Evolutionary conservation across 2,329 filamentous ascomycete genomes (phyloP), one percentile per base, ranked within the genome.

Genomic region (Epichloe sp.): DNA sequence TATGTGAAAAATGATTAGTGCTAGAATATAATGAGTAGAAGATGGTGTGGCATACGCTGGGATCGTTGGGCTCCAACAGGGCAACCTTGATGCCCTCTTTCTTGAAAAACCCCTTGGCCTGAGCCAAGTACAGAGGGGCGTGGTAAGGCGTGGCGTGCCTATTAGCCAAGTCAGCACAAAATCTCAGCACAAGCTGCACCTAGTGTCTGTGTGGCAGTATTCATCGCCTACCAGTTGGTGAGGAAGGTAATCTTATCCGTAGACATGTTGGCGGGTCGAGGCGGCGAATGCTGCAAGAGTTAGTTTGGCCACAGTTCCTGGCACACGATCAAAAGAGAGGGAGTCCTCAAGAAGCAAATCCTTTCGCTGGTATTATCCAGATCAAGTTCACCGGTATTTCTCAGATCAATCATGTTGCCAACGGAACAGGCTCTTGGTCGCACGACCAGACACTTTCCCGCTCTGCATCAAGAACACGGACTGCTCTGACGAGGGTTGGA

Each of bases 351-450:
- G 79, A 83, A 84, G 84, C 84, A 87, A 83, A 79, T 87, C 80
- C 84, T 87, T 87, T 83, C 85, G 84, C 84, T 86, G 82, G 82
- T 77, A 86, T 86, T 86, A 83, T 82, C 80, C 82, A 85, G 82
- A 85, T 86, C 83, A 87, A 87, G 83, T 88, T 86, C 76, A 72
- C 73, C 82, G 82, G 82, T 86, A 83, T 85, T 78, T 86, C 82
- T 85, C 81, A 85, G 81, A 83, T 65, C 66, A 62, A 61, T 59
- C 59, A 60, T 59, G 57, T 59, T 55, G 52, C 38, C 51, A 47
- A 34, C n/a, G 21, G 37, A 44, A 44, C 31, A 15, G 21, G 23
- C 31, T n/a, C 43, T 44, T 17, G 43, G 23, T 5, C 8, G 31
- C 5, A 41, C 37, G 17, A 49, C 23, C 31, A 10, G 10, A 48